These are phyloP conservation scores for Perilla frutescens DNA, from an alignment of 257 asterid genomes.

Conservation along the genomic window DNA sequence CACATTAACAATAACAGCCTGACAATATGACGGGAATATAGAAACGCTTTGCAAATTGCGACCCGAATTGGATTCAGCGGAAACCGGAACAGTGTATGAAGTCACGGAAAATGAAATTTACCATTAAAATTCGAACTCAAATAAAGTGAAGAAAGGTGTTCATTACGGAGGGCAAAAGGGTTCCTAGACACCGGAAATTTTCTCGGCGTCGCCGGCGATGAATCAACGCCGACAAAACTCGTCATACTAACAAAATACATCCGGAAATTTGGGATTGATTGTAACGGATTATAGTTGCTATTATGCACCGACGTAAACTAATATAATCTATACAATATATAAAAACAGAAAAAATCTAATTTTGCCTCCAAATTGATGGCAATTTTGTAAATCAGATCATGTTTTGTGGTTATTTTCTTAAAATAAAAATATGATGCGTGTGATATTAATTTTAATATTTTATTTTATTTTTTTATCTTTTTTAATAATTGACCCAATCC, in stretches of 20 bases:
- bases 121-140: constrained; percentile 13
- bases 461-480: too few relatives aligned
- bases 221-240: not conserved
- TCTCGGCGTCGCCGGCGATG: not conserved
- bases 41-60: not conserved
- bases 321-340: too few relatives aligned
- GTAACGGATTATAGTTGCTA: too few relatives aligned
- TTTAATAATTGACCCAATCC: too few relatives aligned
- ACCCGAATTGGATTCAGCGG: not conserved
- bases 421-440: too few relatives aligned
- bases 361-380: too few relatives aligned
- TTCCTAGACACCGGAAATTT: not conserved
- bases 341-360: too few relatives aligned
- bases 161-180: not conserved
- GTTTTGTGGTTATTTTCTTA: too few relatives aligned
- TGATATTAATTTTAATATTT: too few relatives aligned
- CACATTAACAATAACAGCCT: not conserved
- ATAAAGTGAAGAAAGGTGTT: not conserved
- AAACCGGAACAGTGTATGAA: not conserved
- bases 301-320: too few relatives aligned
- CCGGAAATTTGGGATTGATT: not conserved
- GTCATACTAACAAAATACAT: constrained; percentile 1
- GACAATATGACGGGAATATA: not conserved
- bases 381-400: too few relatives aligned
- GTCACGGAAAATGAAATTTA: not conserved